Percentiles rank a stretch among this genome's conserved stretches.
Conservation (phyloP, 352 stramenopile species). For the Phytopythium aichiense region DNA sequence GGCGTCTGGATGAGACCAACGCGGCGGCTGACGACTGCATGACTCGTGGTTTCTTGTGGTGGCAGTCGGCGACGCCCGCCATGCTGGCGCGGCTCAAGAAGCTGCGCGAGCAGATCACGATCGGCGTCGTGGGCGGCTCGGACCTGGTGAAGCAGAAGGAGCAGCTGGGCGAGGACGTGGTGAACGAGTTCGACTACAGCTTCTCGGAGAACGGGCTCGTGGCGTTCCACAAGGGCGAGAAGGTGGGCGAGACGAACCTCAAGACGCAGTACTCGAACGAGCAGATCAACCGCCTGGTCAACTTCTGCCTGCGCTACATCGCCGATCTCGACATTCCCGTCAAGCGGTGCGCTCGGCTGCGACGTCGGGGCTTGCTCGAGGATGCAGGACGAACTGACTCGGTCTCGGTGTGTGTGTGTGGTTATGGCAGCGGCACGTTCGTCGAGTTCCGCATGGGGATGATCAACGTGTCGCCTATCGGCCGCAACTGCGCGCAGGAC, state of each 20-base stretch:
- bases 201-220: slow-evolving; percentile 99
- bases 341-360: slow-evolving; percentile 70
- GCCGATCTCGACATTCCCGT: slow-evolving; percentile 95
- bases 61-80: slow-evolving; percentile 79
- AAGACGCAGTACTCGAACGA: slow-evolving; percentile 94
- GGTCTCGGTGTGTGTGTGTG: not conserved
- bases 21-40: not conserved
- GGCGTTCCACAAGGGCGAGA: slow-evolving; percentile 94
- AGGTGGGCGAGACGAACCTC: slow-evolving; percentile 93
- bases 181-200: slow-evolving; percentile 97
- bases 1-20: not conserved
- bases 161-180: slow-evolving; percentile 94
- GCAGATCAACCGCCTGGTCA: slow-evolving; percentile 97
- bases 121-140: slow-evolving; percentile 97
- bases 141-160: slow-evolving; percentile 99
- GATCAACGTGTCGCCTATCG: slow-evolving; percentile 99
- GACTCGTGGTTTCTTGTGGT: not conserved
- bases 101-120: slow-evolving; percentile 92
- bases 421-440: slow-evolving; percentile 91
- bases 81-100: slow-evolving; percentile 94
- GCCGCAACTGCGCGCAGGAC: slow-evolving; percentile 96
- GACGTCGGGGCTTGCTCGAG: too few relatives aligned
- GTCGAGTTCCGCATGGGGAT: slow-evolving; percentile 99
- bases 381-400: not conserved
- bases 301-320: slow-evolving; percentile 95